phyloP scores from a whole-genome alignment of 257 asterid genomes.

The Petunia axillaris region DNA sequence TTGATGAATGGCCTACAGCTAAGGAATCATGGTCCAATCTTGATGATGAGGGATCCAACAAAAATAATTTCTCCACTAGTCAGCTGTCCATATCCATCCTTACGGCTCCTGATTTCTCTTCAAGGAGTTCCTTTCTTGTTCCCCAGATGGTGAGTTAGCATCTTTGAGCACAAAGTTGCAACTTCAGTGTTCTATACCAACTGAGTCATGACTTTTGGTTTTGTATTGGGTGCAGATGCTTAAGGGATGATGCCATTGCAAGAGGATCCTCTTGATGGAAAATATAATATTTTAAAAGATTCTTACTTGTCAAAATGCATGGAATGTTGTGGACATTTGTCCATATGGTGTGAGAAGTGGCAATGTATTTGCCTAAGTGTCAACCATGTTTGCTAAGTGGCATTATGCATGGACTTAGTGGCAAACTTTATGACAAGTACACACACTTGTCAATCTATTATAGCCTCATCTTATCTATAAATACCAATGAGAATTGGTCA shows the following conservation, averaged over 20 bases:
- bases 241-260: constrained; percentile 42
- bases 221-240: constrained; percentile 49
- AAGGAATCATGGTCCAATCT: constrained; percentile 82
- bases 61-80: constrained; percentile 65
- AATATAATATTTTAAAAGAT: too few species aligned
- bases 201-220: constrained; percentile 14
- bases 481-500: too few species aligned
- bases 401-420: too few species aligned
- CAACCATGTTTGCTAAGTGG: too few species aligned
- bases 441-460: too few species aligned
- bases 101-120: constrained; percentile 62
- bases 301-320: too few species aligned
- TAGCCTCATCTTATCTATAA: too few species aligned
- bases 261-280: too few species aligned
- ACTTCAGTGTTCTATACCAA: background rate
- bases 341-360: too few species aligned
- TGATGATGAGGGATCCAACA: constrained; percentile 58
- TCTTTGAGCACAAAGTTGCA: background rate
- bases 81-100: constrained; percentile 88
- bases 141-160: constrained; percentile 66
- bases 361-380: too few species aligned
- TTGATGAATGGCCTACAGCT: constrained; percentile 86
- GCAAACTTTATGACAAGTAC: too few species aligned
- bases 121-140: constrained; percentile 54
- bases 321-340: too few species aligned